Percentiles rank a stretch among this genome's conserved stretches.
Conservation (phyloP, 78 protist species). For the Guillardia theta region DNA sequence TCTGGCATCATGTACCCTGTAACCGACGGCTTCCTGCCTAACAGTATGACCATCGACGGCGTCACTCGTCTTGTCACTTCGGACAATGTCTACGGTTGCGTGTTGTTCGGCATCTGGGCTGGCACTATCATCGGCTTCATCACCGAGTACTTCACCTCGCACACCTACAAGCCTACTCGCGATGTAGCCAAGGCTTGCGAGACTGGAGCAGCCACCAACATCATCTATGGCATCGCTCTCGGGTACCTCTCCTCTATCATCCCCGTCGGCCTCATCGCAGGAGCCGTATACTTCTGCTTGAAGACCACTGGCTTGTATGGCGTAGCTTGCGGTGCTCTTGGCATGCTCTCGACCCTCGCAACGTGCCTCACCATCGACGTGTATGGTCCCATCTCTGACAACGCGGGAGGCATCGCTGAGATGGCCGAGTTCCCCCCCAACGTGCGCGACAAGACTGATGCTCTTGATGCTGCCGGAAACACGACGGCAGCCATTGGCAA, state of each 20-base stretch:
- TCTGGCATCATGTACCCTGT: neutral
- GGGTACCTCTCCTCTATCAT: slow-evolving; percentile 72
- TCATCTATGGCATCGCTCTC: slow-evolving; percentile 68
- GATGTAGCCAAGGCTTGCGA: neutral
- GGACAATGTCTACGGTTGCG: slow-evolving; percentile 43
- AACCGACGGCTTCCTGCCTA: neutral
- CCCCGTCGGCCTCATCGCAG: slow-evolving; percentile 54
- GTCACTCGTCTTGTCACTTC: neutral
- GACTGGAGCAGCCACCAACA: slow-evolving; percentile 71
- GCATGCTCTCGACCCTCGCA: slow-evolving; percentile 72
- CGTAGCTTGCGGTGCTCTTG: slow-evolving; percentile 73
- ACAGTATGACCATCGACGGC: neutral
- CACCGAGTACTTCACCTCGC: slow-evolving; percentile 61
- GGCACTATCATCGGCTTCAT: slow-evolving; percentile 69
- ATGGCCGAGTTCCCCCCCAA: neutral
- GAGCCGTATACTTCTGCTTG: neutral
- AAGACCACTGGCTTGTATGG: neutral
- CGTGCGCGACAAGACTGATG: slow-evolving; percentile 41
- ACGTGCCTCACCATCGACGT: slow-evolving; percentile 71
- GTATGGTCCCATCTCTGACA: slow-evolving; percentile 54
- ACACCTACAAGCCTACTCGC: slow-evolving; percentile 36
- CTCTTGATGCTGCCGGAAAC: slow-evolving; percentile 58
- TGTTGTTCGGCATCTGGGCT: slow-evolving; percentile 61
- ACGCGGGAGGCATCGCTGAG: slow-evolving; percentile 37
- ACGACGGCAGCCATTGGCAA: slow-evolving; percentile 62